Base-by-base conservation (phyloP, 768 basidiomycete species). In the Auriscalpium microsporum region DNA sequence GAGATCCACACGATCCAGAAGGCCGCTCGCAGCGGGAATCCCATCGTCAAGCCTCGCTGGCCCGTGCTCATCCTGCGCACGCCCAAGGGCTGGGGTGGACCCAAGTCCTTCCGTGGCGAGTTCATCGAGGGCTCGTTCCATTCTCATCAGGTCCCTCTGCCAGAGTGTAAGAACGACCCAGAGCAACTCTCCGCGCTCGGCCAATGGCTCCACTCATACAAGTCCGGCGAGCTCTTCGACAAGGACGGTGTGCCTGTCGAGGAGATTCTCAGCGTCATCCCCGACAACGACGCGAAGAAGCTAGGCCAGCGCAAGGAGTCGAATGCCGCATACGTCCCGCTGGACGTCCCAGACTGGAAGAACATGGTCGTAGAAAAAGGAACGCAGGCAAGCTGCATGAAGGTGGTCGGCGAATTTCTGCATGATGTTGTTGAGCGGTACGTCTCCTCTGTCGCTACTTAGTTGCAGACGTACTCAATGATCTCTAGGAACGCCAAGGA, bases 1-100 rank as follows among this genome's bases (percentile, higher is more conserved):
- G 84, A 90, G 69, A 89, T 90, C 57, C 77, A 73, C 62, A 82
- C 76, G 60, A 94, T 94, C 50, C 92, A 96, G 67, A 68, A 69
- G 0, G 89, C 86, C 0, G 92, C 93, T 16, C 82, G 93, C 47
- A 73, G 71, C 10, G 88, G 87, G 2, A 78, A 83, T 3, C 84
- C 91, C 14, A 82, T 90, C 58, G 74, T 83, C 51, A 94, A 94
- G 73, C 93, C 93, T n/a, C 79, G 89, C 45, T 94, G 90, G 90
- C 93, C 93, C 4, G 78, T 94, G 66, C 73, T 96, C 58, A 79
- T 94, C 63, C 77, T 94, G 46, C 82, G 92, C 45, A 90, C 90
- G 1, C 90, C 91, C 10, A 95, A 95, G 71, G 81, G 90, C 23
- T 83, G 79, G 74, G 75, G 82, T 7, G 85, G 87, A 5, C 89